Evolutionary conservation across 2,329 filamentous ascomycete genomes (phyloP), one percentile per base, ranked within the genome.

Genomic region (Trichoderma pleuroti): DNA sequence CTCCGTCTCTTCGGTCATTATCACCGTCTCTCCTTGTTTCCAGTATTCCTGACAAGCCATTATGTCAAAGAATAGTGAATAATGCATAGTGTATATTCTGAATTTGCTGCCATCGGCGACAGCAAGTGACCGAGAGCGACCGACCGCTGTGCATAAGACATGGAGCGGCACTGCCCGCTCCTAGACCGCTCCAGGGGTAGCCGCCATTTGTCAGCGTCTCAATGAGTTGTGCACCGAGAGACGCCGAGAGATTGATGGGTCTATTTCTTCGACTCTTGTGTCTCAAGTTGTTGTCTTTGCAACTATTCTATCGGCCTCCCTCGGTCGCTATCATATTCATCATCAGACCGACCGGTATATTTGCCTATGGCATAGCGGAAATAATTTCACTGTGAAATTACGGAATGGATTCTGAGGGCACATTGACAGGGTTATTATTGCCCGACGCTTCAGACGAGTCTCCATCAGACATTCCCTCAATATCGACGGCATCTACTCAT

Each of bases 201-300:
- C 16, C 46, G 49, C 30, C 6, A 66, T 66, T 66, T 66, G 46
- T 66, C 63, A 66, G 63, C 63, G 24, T 66, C 32, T 46, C 16
- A 16, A 4, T 32, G 46, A 34, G 16, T 42, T 56, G 63, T 36
- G 63, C 63, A 21, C 63, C 63, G 63, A 66, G 63, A 66, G 63
- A 12, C 46, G 49, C 63, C 63, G 63, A 66, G 21, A 32, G 32
- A 34, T 49, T 11, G n/a, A 26, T 4, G 60, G 60, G 12, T 49
- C 6, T 30, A 14, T 8, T 34, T 59, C 28, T 59, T 32, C 28
- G 34, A 18, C 18, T 9, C n/a, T 4, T 4, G 54, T 0, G 1
- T 32, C 18, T 30, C 54, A 12, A 7, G 9, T 9, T n/a, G 28
- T 6, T 21, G 5, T n/a, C 18, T 21, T n/a, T 11, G 10, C 21